Percentiles rank a stretch among this genome's conserved stretches.
phyloP scores from a whole-genome alignment of 495 filamentous ascomycete species.

The Pyronema omphalodes region DNA sequence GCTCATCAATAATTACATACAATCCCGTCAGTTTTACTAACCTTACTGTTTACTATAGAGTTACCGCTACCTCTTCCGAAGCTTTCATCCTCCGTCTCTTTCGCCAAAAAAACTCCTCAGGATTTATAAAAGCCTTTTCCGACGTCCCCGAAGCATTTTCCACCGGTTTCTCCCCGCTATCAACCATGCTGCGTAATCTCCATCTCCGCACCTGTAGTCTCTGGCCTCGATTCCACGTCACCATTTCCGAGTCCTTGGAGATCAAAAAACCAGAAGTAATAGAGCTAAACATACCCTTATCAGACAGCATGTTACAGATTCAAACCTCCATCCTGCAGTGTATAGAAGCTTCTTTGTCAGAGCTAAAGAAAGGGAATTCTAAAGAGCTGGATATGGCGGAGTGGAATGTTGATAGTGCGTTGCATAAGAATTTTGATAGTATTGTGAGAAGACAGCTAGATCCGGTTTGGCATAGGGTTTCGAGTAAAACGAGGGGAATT shows the following conservation, averaged over 20 bases:
- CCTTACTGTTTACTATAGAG: conserved; percentile 24
- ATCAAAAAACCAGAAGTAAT: conserved; percentile 93
- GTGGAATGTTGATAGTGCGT: conserved; percentile 88
- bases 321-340: conserved; percentile 91
- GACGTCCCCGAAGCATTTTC: conserved; percentile 88
- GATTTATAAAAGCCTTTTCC: conserved; percentile 92
- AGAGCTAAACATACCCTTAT: conserved; percentile 93
- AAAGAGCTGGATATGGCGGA: conserved; percentile 86
- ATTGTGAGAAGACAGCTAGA: conserved; percentile 79
- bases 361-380: conserved; percentile 68
- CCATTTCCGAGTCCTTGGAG: conserved; percentile 72
- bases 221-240: conserved; percentile 90
- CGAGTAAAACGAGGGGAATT: conserved; percentile 85
- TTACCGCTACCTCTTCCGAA: conserved; percentile 75
- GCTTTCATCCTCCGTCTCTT: conserved; percentile 91
- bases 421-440: conserved; percentile 82
- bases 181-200: conserved; percentile 80
- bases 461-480: conserved; percentile 92
- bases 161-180: conserved; percentile 70
- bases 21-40: not conserved
- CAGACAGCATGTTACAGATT: conserved; percentile 76
- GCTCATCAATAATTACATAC: not conserved
- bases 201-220: conserved; percentile 76
- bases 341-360: conserved; percentile 81
- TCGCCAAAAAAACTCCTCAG: conserved; percentile 75